Base-by-base conservation (phyloP, 148 eudicot species). In the Silene uniflora region DNA sequence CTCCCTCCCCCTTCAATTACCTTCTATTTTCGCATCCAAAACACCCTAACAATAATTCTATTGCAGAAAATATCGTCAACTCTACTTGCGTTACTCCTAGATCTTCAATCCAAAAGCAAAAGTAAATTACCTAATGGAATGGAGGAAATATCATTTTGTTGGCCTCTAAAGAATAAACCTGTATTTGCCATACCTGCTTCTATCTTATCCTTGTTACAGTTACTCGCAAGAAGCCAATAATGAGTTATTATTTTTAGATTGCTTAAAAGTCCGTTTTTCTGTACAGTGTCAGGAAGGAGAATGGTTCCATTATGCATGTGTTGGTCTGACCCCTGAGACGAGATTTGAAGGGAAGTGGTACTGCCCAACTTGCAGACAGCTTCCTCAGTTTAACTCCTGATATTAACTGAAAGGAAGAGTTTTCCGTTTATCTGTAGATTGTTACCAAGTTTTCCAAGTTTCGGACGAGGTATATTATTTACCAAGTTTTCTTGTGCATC, bases 231-330 rank as follows among this genome's bases (percentile, higher is more conserved):
- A 49, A 9, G 54, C 54, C 54, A 49, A 49, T 49, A 49, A 49
- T 49, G 54, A 10, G 54, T 49, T 0, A 13, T 49, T 16, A 49
- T 23, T 60, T 39, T 56, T 35, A 52, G 58, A 23, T 61, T 49
- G 14, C 75, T 66, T 47, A 12, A 12, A 18, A 39, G 27, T 62
- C 27, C 61, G 49, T 83, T 59, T 35, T 62, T 74, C 46, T 69
- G 42, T 35, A 49, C 88, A 94, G 98, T 95, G 99, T 85, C 96
- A 92, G 89, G 99, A 97, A 65, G 99, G 99, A 65, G 99, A 95
- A 72, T 95, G 99, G 98, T 95, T 95, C 75, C 99, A 95, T 81
- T 93, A 93, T 74, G 82, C 91, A 32, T 93, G 98, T 78, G 98
- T 92, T 83, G 98, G 98, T 25, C 85, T 93, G 68, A 93, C 98